phyloP scores from a whole-genome alignment of 495 filamentous ascomycete genomes.

The Penicillium egyptiacum region DNA sequence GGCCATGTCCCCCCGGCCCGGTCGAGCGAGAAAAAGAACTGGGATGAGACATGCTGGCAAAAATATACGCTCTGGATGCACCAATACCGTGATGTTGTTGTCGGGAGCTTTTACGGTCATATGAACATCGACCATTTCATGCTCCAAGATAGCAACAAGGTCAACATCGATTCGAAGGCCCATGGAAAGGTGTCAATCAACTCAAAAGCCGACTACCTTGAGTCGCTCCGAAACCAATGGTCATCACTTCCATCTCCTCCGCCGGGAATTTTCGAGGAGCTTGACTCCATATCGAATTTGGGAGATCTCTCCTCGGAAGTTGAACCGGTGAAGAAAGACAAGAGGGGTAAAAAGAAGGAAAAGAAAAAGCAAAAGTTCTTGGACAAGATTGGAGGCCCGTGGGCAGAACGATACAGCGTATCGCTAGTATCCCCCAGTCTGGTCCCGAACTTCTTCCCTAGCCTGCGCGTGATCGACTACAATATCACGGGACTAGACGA shows the following conservation, averaged over 20 bases:
- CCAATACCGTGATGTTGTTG: constrained; percentile 87
- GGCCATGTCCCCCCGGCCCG: constrained; percentile 93
- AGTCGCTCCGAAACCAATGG: constrained; percentile 76
- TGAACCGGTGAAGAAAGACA: constrained; percentile 33
- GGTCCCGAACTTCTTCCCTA: constrained; percentile 92
- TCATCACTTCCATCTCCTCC: constrained; percentile 66
- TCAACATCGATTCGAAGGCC: constrained; percentile 49
- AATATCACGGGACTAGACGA: constrained; percentile 80
- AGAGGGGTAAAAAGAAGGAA: constrained; percentile 46
- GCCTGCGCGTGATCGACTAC: constrained; percentile 84
- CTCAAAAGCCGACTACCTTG: constrained; percentile 74
- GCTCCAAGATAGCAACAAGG: constrained; percentile 78
- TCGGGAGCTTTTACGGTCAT: constrained; percentile 79
- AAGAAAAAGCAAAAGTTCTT: constrained; percentile 56
- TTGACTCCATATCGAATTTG: constrained; percentile 19
- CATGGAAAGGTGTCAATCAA: constrained; percentile 50
- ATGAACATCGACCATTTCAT: constrained; percentile 99
- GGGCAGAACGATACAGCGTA: constrained; percentile 80
- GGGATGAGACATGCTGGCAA: constrained; percentile 97
- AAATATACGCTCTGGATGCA: constrained; percentile 90
- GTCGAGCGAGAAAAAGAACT: constrained; percentile 75
- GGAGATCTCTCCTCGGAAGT: background rate
- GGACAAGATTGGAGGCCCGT: constrained; percentile 71
- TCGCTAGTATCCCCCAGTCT: constrained; percentile 79
- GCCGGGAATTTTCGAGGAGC: constrained; percentile 16